A percentile compares a stretch with the other conserved stretches of the same genome.
phyloP scores from a whole-genome alignment of 257 asterid species.

The Ilex asprella region DNA sequence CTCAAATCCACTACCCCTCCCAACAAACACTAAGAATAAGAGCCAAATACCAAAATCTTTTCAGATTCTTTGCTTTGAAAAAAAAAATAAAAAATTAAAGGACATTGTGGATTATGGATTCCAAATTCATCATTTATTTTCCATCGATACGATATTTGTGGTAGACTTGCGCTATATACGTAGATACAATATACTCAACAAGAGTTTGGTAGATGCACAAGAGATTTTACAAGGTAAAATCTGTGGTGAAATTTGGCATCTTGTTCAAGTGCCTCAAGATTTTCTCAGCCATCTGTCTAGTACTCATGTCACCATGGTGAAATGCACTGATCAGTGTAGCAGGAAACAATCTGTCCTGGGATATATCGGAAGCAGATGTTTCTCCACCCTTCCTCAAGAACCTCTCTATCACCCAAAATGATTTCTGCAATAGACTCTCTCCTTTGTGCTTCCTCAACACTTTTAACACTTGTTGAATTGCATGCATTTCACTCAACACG shows the following conservation, averaged over 20 bases:
- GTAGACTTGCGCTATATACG: not conserved
- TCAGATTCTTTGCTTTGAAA: no score
- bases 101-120: no score
- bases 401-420: constrained; percentile 74
- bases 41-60: no score
- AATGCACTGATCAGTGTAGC: constrained; percentile 51
- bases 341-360: constrained; percentile 54
- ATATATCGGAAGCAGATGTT: constrained; percentile 40
- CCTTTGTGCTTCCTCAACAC: constrained; percentile 64
- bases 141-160: not conserved
- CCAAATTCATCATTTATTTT: no score
- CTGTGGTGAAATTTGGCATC: constrained; percentile 43
- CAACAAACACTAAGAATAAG: no score
- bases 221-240: constrained; percentile 29
- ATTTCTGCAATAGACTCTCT: constrained; percentile 45
- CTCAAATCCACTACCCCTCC: no score
- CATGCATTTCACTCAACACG: constrained; percentile 43
- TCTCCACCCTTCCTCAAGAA: constrained; percentile 62
- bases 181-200: not conserved
- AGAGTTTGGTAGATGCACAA: not conserved
- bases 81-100: no score
- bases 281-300: constrained; percentile 66
- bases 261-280: constrained; percentile 63
- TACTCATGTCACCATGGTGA: constrained; percentile 61
- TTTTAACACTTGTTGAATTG: constrained; percentile 40